Evolutionary conservation across 306 rosid genomes (phyloP), one percentile per base, ranked within the genome.

Genomic region (Morella rubra): DNA sequence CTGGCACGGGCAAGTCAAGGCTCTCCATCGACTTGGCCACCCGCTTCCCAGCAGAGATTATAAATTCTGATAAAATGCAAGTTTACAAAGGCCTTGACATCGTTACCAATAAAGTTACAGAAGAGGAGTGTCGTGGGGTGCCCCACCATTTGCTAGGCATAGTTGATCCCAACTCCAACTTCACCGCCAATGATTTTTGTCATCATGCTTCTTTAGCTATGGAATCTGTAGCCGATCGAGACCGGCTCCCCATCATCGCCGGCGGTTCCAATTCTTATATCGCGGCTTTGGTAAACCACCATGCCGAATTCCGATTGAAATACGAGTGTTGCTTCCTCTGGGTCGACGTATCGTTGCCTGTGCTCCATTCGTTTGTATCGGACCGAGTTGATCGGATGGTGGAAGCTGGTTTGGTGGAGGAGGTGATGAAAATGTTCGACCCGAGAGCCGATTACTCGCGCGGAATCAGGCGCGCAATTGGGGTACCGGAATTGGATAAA

Each of bases 111-210:
- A 86, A 86, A 71, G 84, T 86, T 12, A 79, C 86, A 0, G 90
- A 78, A 13, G 87, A 84, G 7, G 90, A 84, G 72, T 66, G 87
- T 20, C 59, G 72, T 8, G 90, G 90, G 15, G 80, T 86, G 49
- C 89, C 89, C 10, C 98, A 93, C 69, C 98, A 93, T 52, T 73
- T 93, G 15, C 27, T 93, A 16, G 84, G 90, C 12, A 58, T 59
- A 3, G 55, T 60, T 6, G 89, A 86, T 58, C 84, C 90, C 5
- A 45, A 86, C 5, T 69, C 80, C 4, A 70, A 84, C 52, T 86
- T 84, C 82, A 81, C 87, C 0, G 49, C 77, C 69, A 8, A 60
- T 1, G 87, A 84, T n/a, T 86, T 81, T 54, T 75, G 70, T 69
- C 82, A 50, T 52, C 78, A 81, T 0, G 84, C 90, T 4, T 62